Percentiles rank a stretch among this genome's conserved stretches.
Conservation (phyloP, 441 rosid species). For the Bocquillonia castaneifolia region DNA sequence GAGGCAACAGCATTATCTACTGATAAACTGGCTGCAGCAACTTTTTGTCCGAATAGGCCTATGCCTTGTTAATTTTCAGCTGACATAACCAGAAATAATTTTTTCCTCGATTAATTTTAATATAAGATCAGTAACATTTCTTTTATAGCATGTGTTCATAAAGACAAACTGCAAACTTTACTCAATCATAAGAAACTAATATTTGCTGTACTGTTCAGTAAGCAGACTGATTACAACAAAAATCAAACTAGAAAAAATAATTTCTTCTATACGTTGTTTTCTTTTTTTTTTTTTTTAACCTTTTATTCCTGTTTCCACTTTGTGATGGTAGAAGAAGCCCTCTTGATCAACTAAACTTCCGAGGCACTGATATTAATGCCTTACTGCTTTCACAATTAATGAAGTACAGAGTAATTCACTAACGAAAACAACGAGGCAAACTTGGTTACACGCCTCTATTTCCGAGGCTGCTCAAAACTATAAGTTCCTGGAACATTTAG, state of each 20-base stretch:
- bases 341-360: constrained; percentile 22
- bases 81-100: background rate
- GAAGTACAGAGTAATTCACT: constrained; percentile 15
- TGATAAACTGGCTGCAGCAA: no score
- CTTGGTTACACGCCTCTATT: constrained; percentile 5
- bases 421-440: constrained; percentile 9
- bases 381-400: constrained; percentile 23
- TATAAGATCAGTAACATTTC: background rate
- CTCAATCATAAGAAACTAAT: background rate
- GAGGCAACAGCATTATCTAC: no score
- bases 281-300: background rate
- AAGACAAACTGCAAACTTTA: background rate
- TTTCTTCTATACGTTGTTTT: constrained; percentile 7
- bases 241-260: constrained; percentile 12
- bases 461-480: constrained; percentile 13
- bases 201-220: background rate
- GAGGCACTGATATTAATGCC: constrained; percentile 14
- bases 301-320: background rate
- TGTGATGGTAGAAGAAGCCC: constrained; percentile 13
- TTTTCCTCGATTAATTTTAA: background rate
- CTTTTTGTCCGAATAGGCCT: no score
- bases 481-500: constrained; percentile 8
- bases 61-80: no score
- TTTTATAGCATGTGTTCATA: background rate
- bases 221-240: constrained; percentile 16